Conservation (phyloP, 2,329 filamentous ascomycete genomes). For the Ascochyta clinopodiicola region DNA sequence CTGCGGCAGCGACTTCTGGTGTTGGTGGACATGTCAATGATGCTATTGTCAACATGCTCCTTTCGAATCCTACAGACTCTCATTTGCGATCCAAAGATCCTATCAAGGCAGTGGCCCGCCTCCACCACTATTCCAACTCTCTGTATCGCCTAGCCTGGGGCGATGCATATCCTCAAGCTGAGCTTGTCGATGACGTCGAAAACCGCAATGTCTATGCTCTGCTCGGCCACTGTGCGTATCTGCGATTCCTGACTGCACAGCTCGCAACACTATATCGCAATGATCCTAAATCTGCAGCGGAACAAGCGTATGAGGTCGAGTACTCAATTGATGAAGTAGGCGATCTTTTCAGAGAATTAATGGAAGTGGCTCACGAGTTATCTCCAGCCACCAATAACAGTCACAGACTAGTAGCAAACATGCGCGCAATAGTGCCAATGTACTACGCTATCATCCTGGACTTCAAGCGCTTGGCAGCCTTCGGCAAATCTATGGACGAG, state of each 20-base stretch:
- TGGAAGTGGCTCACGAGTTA: constrained; percentile 22
- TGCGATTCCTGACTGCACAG: constrained; percentile 43
- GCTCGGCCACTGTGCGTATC: constrained; percentile 38
- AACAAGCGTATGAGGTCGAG: constrained; percentile 19
- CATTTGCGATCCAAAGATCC: constrained; percentile 8
- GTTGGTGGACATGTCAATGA: constrained; percentile 44
- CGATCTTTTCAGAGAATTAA: constrained; percentile 20
- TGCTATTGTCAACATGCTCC: constrained; percentile 27
- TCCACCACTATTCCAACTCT: constrained; percentile 46
- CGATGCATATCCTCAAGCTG: constrained; percentile 42
- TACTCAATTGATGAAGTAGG: constrained; percentile 25
- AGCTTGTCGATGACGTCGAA: constrained; percentile 48
- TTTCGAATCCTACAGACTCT: constrained; percentile 8
- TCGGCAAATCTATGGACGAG: constrained; percentile 12
- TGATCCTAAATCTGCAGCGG: constrained; percentile 10
- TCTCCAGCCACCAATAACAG: constrained; percentile 24
- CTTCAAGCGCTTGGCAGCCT: constrained; percentile 29
- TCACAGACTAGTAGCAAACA: constrained; percentile 44
- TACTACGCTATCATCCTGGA: constrained; percentile 48
- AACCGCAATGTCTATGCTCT: constrained; percentile 45
- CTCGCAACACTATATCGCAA: constrained; percentile 27
- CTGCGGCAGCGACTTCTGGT: constrained; percentile 39
- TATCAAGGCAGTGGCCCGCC: constrained; percentile 28
- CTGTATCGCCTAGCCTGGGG: constrained; percentile 47
- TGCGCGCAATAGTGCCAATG: constrained; percentile 45